Base-by-base conservation (phyloP, 1,284 basidiomycete species). In the Cystobasidium slooffiae region DNA sequence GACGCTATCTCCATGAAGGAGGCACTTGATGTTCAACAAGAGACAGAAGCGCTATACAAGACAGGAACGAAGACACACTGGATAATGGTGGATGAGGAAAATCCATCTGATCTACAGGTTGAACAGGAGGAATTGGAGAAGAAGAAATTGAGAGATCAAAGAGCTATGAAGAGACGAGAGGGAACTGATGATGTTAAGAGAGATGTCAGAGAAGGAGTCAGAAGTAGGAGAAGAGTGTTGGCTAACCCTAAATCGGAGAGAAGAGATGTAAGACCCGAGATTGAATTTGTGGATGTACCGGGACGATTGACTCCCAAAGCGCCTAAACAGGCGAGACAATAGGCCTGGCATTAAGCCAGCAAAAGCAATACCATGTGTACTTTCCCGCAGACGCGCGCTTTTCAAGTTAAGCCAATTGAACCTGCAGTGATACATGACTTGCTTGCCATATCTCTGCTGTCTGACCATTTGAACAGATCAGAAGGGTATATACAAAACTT, bases 11-110 rank as follows among this genome's bases (percentile, higher is more conserved):
- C 18, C 18, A 49, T 72, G 55, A 43, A 49, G 46, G 66, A 68
- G 44, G 66, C 52, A 47, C 31, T 59, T 24, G 66, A 68, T 47
- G 66, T 68, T 9, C 55, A 59, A 51, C 66, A 59, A 46, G 53
- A 59, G 24, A 68, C 66, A 18, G 66, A 68, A 58, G 53, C 22
- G 22, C 37, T 61, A 37, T 72, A 51, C 51, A 53, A 59, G 51
- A 64, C 61, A 41, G 59, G 59, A 18, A 10, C 43, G 51, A 62
- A 61, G 44, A 43, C 70, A 24, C 62, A 66, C 9, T 73, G 55
- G 51, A 55, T 73, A 22, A 65, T 73, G 63, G 47, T 65, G 14
- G 63, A 73, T 51, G 70, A 73, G 16, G 70, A 73, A 39, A 73
- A 66, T 58, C 39, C 52, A 16, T 39, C 37, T 16, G 70, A 73